Base-by-base conservation (phyloP, 2,329 filamentous ascomycete species). In the Fusarium sp. region DNA sequence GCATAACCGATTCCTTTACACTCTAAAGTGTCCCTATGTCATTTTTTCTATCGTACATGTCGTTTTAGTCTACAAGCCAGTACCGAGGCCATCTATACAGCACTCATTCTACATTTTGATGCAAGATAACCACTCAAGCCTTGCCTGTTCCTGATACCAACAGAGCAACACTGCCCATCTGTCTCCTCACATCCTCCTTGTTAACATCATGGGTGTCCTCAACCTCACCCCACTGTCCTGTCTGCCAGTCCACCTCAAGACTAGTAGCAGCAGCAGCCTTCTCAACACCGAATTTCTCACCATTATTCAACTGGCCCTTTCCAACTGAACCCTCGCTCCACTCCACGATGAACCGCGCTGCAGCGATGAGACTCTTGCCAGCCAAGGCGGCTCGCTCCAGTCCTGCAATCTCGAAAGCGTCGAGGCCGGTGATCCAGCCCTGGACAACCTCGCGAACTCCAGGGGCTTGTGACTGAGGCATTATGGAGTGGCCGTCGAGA, bases 131-230 rank as follows among this genome's bases (percentile, higher is more conserved):
- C 33, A 18, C 36, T 66, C 26, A 72, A 31, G 54, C 53, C 68
- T 76, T 77, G 40, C 81, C 79, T 8, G 80, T 83, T 2, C 92
- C 92, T 58, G 88, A 90, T 11, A 98, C 92, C 50, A 98, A 82
- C 75, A 98, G 78, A 17, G 97, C 86, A 13, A 94, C 92, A 78
- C 94, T 97, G 15, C 95, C 96, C 63, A 98, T 82, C 82, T 98
- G 96, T 75, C 95, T 87, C 77, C 89, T 88, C 70, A 98, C 73
- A 80, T 99, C 96, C 80, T 97, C 95, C 79, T 91, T 92, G 75
- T 97, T 92, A 1, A 99, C 96, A 83, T 99, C 96, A 81, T 99
- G 96, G 28, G 95, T 97, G 80, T 99, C 95, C 79, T 99, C 96
- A 1, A 99, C 96, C 84, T 97, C 95, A 10, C 96, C 96, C 95